Evolutionary conservation across 2,329 filamentous ascomycete species (phyloP).

Genomic region (Hysterium pulicare): DNA sequence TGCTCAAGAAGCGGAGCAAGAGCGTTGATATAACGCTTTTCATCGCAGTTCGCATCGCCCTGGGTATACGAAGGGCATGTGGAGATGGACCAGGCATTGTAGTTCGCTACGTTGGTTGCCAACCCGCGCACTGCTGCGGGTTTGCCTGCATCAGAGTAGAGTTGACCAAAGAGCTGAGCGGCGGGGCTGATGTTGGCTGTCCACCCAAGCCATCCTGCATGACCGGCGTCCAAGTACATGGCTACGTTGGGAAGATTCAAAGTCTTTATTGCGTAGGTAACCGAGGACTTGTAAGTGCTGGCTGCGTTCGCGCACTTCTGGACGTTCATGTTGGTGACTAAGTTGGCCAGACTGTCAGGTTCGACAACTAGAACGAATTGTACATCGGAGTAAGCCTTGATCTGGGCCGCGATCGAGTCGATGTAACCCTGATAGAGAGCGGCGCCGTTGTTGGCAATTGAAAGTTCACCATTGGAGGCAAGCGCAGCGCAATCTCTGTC

Average conservation of each 20-base stretch:
- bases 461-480: conserved; percentile 61
- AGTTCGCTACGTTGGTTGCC: conserved; percentile 58
- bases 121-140: conserved; percentile 51
- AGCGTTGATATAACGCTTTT: conserved; percentile 52
- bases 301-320: conserved; percentile 54
- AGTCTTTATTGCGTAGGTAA: conserved; percentile 54
- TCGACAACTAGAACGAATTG: conserved; percentile 53
- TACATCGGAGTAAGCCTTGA: conserved; percentile 54
- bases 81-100: conserved; percentile 52
- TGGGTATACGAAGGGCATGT: conserved; percentile 45
- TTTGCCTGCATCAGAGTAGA: conserved; percentile 47
- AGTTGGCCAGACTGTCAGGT: conserved; percentile 60
- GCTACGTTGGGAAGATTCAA: conserved; percentile 60
- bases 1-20: conserved; percentile 48
- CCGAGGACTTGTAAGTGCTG: conserved; percentile 53
- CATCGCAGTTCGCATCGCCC: conserved; percentile 51
- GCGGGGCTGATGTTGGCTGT: conserved; percentile 55
- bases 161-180: conserved; percentile 45
- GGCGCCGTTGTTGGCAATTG: conserved; percentile 6
- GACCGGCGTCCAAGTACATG: conserved; percentile 63
- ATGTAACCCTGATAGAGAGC: conserved; percentile 51
- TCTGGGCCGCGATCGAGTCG: conserved; percentile 51
- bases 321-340: conserved; percentile 59
- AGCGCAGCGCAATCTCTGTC: conserved; percentile 62
- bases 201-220: conserved; percentile 65